These are phyloP conservation scores for Aspergillus coremiiformis DNA, from an alignment of 495 filamentous ascomycete genomes.

Conservation along the genomic window DNA sequence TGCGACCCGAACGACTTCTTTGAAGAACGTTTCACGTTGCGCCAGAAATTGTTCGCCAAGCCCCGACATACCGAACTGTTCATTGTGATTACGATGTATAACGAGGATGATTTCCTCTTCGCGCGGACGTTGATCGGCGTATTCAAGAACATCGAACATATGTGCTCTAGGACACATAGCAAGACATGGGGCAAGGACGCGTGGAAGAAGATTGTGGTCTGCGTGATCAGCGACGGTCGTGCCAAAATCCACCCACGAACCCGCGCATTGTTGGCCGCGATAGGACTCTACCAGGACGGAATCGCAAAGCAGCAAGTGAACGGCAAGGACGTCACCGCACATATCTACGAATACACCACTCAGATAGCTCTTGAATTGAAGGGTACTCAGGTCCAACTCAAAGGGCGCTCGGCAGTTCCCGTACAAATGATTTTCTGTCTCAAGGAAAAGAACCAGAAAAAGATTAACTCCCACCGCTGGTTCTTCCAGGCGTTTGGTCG, in stretches of 20 bases:
- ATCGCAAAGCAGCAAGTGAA: constrained; percentile 99
- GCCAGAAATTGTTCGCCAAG: constrained; percentile 90
- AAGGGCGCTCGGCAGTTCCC: constrained; percentile 64
- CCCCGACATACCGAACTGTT: constrained; percentile 92
- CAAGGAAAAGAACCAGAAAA: constrained; percentile 99
- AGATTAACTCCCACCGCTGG: constrained; percentile 99
- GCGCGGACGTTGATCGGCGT: constrained; percentile 96
- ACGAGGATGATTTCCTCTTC: constrained; percentile 95
- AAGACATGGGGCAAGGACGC: constrained; percentile 98
- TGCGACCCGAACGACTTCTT: constrained; percentile 90
- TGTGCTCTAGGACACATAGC: constrained; percentile 83
- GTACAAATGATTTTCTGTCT: constrained; percentile 98
- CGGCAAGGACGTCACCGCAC: constrained; percentile 91
- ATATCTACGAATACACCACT: constrained; percentile 99
- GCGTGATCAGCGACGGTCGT: constrained; percentile 95
- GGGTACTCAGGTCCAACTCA: constrained; percentile 77
- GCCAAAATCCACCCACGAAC: constrained; percentile 96
- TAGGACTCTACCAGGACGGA: constrained; percentile 97
- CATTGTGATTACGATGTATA: constrained; percentile 99
- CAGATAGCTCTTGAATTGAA: constrained; percentile 83
- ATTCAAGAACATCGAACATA: constrained; percentile 96
- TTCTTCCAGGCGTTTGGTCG: constrained; percentile 97
- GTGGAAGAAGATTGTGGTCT: constrained; percentile 99
- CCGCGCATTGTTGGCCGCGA: constrained; percentile 77
- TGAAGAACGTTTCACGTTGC: constrained; percentile 81